These are phyloP conservation scores for Takashimella tepidaria DNA, from an alignment of 1,284 basidiomycete genomes.

Conservation along the genomic window DNA sequence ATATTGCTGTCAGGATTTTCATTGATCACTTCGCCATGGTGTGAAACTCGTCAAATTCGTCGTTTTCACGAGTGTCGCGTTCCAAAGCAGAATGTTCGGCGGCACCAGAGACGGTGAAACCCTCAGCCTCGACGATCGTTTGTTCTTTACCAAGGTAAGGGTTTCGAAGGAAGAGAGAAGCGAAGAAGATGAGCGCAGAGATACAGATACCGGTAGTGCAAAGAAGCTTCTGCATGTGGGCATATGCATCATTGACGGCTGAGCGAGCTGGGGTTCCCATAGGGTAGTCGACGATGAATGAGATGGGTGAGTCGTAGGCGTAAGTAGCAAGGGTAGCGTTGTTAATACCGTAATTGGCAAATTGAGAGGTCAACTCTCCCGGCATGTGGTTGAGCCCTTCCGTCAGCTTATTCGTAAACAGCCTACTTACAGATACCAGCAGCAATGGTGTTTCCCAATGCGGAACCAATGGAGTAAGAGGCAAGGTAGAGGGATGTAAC, in stretches of 20 bases:
- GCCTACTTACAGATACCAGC: slow-evolving; percentile 43
- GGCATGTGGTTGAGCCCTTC: slow-evolving; percentile 24
- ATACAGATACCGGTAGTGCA: slow-evolving; percentile 42
- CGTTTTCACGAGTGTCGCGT: too few relatives aligned
- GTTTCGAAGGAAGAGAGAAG: slow-evolving; percentile 27
- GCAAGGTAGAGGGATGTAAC: slow-evolving; percentile 47
- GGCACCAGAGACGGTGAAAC: slow-evolving; percentile 8
- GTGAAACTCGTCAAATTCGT: too few relatives aligned
- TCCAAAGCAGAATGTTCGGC: too few relatives aligned
- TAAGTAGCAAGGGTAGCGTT: slow-evolving; percentile 36
- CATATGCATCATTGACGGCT: slow-evolving; percentile 34
- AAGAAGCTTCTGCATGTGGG: slow-evolving; percentile 36
- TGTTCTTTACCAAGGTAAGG: slow-evolving; percentile 35
- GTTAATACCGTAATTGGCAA: slow-evolving; percentile 20
- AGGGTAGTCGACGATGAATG: slow-evolving; percentile 34
- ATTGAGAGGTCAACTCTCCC: slow-evolving; percentile 10
- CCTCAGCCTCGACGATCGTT: slow-evolving; percentile 28
- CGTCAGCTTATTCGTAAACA: slow-evolving; percentile 14
- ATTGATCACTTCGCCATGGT: too few relatives aligned
- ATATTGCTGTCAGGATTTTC: too few relatives aligned
- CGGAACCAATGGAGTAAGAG: slow-evolving; percentile 47
- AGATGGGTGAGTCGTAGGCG: slow-evolving; percentile 42
- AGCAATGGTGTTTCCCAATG: slow-evolving; percentile 46
- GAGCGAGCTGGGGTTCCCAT: slow-evolving; percentile 40
- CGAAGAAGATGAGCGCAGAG: slow-evolving; percentile 22